Conservation (phyloP, 495 filamentous ascomycete species). For the Lasiosphaeris hirsuta region DNA sequence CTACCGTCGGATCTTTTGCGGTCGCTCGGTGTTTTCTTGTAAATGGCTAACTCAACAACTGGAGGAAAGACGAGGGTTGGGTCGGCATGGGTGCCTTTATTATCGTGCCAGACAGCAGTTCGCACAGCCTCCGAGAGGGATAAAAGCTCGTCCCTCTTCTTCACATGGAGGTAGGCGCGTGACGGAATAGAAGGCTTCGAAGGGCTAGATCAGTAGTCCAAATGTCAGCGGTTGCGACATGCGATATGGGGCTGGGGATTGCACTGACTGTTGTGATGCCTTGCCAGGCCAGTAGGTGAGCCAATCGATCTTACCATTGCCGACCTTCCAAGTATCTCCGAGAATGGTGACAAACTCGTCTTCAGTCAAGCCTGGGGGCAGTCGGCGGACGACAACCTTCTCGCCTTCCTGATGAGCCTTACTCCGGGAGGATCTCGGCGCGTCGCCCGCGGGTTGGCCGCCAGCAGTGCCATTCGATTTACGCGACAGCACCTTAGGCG, state of each 20-base stretch:
- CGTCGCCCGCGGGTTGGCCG: constrained; percentile 43
- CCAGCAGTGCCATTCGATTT: constrained; percentile 29
- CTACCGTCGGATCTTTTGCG: constrained; percentile 75
- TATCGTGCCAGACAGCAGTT: constrained; percentile 65
- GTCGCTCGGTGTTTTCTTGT: constrained; percentile 67
- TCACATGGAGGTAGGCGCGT: constrained; percentile 74
- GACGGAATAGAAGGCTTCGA: constrained; percentile 74
- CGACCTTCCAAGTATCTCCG: constrained; percentile 79
- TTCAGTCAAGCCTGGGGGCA: constrained; percentile 82
- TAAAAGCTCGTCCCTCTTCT: constrained; percentile 54
- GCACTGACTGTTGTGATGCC: constrained; percentile 78
- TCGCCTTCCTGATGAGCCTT: constrained; percentile 63
- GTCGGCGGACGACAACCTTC: constrained; percentile 79
- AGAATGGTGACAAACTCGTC: constrained; percentile 69
- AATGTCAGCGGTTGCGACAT: constrained; percentile 7
- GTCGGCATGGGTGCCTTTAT: constrained; percentile 64
- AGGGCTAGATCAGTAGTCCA: constrained; percentile 48
- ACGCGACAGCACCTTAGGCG: constrained; percentile 34
- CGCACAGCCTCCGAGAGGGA: constrained; percentile 65
- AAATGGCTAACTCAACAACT: constrained; percentile 74
- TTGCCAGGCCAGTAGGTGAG: constrained; percentile 74
- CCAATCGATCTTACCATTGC: constrained; percentile 81
- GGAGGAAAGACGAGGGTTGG: constrained; percentile 69
- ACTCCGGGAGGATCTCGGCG: constrained; percentile 44
- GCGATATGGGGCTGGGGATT: neutral